Evolutionary conservation across 768 basidiomycete genomes (phyloP), one percentile per base, ranked within the genome.

Genomic region (Boletus reticulatus): DNA sequence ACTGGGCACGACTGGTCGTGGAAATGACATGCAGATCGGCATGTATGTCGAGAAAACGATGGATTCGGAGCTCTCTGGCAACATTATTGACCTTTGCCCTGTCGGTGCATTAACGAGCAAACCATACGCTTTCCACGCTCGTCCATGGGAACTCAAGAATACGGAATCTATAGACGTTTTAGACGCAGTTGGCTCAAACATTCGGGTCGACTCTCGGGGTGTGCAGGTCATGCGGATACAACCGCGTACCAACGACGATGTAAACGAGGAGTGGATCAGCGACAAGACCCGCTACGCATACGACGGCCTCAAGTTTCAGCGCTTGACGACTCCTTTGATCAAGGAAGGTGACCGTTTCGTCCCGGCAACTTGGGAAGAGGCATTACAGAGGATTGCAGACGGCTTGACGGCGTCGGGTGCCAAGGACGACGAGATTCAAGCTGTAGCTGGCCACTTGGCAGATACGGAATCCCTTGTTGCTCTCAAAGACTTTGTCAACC

Each of bases 241-340:
- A 67, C 97, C 97, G 2, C 84, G 90, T 66, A 91, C 92, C 48
- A 98, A 98, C 70, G 97, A 98, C 72, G 92, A 97, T 62, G 87
- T 99, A 60, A 99, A 99, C 72, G 97, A 99, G 77, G 97, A 99
- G 73, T 98, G 97, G 97, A 96, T 99, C 71, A 94, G 83, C 72
- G 97, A 99, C 81, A 99, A 99, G 82, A 94, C 96, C 2, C 90
- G 97, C 54, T 94, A 94, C 72, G 91, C 96, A 1, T 90, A 94
- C 72, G 97, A 99, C 65, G 97, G 97, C 11, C 82, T 99, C 32
- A 85, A 85, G 66, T 96, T 93, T 80, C 97, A 99, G 72, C 89
- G 96, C 20, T 77, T 99, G 64, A 98, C 95, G 4, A 88, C 87
- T 0, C 97, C 97, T 3, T 81, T 98, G 42, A 76, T 98, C 60